Conservation (phyloP, 129 eudicot genomes). For the Cynara cardunculus region DNA sequence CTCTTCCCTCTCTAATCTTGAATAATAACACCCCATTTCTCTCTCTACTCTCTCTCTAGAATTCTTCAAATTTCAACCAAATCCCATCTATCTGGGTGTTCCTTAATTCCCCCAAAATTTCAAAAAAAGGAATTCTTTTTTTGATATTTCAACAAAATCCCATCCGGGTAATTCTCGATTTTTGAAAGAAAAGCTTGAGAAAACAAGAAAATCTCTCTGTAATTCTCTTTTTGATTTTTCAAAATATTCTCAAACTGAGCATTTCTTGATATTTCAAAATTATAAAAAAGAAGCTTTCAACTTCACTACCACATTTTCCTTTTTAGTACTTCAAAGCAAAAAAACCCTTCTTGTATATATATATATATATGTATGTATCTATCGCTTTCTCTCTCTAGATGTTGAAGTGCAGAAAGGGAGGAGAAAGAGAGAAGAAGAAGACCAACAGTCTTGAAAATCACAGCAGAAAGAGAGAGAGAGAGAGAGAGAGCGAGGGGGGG, state of each 20-base stretch:
- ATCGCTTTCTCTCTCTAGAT: constrained; percentile 12
- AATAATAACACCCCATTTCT: constrained; percentile 79
- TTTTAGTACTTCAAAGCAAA: constrained; percentile 3
- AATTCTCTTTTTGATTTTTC: background rate
- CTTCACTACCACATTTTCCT: background rate
- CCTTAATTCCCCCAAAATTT: constrained; percentile 1
- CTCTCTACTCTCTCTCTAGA: background rate
- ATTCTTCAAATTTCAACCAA: constrained; percentile 4
- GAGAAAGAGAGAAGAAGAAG: background rate
- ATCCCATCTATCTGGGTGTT: constrained; percentile 23
- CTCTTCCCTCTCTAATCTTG: constrained; percentile 76
- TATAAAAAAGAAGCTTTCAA: constrained; percentile 11
- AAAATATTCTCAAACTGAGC: background rate
- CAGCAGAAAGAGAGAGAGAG: constrained; percentile 16
- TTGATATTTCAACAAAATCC: background rate
- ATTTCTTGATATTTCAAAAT: constrained; percentile 14
- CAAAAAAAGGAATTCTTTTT: background rate
- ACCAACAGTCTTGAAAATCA: constrained; percentile 28
- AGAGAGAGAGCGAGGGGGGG: constrained; percentile 48
- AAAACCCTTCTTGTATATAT: background rate
- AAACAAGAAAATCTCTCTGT: background rate
- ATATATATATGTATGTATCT: background rate
- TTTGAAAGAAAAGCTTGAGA: background rate
- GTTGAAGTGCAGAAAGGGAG: background rate
- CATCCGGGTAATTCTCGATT: background rate